Evolutionary conservation across 2,329 filamentous ascomycete species (phyloP).

Genomic region (Ascochyta fabae): DNA sequence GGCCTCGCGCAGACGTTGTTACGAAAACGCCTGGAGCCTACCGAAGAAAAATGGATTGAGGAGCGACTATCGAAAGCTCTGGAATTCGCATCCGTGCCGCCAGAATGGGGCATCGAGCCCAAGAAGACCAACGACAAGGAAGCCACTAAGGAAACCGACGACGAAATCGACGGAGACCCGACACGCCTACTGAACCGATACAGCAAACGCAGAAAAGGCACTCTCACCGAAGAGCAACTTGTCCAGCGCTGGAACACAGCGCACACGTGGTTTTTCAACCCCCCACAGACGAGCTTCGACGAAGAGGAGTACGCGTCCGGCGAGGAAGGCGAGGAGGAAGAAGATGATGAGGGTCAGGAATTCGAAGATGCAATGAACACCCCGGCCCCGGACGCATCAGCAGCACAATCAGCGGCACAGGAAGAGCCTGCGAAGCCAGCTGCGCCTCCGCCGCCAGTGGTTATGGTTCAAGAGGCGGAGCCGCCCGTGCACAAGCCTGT

Average conservation of each 20-base stretch:
- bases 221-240: constrained; percentile 29
- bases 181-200: constrained; percentile 19
- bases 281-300: constrained; percentile 8
- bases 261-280: constrained; percentile 29
- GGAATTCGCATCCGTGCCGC: constrained; percentile 39
- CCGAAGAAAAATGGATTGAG: constrained; percentile 41
- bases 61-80: constrained; percentile 35
- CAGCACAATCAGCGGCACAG: constrained; percentile 1
- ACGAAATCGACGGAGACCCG: constrained; percentile 14
- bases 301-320: constrained; percentile 20
- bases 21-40: constrained; percentile 34
- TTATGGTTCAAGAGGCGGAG: constrained; percentile 16
- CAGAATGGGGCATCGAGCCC: constrained; percentile 38
- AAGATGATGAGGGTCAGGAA: constrained; percentile 27
- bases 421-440: constrained; percentile 9
- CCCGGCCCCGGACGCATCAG: constrained; percentile 5
- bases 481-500: constrained; percentile 19
- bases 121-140: constrained; percentile 21
- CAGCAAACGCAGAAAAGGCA: constrained; percentile 25
- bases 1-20: constrained; percentile 33
- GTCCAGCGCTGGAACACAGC: constrained; percentile 29
- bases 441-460: constrained; percentile 3
- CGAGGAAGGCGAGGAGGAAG: constrained; percentile 25
- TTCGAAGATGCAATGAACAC: constrained; percentile 30
- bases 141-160: constrained; percentile 18